phyloP scores from a whole-genome alignment of 208 protist genomes.

The Crithidia fasciculata region DNA sequence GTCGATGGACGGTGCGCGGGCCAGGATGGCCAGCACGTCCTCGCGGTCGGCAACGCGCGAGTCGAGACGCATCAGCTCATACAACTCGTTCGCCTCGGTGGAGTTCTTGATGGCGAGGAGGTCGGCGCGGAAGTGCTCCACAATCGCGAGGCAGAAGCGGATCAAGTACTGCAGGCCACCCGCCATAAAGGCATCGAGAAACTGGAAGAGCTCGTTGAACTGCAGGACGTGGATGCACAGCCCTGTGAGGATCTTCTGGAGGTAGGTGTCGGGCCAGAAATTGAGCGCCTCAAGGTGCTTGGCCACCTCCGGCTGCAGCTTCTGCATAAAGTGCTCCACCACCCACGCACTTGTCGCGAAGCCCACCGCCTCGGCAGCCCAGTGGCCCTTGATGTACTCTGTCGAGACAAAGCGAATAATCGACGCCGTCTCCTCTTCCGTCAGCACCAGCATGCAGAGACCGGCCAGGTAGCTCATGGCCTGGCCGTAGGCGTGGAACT shows the following conservation, averaged over 20 bases:
- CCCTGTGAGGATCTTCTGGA: conserved; percentile 92
- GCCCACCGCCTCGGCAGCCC: conserved; percentile 88
- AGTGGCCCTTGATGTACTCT: conserved; percentile 86
- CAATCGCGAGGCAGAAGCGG: conserved; percentile 83
- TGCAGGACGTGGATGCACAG: conserved; percentile 89
- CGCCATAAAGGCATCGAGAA: conserved; percentile 87
- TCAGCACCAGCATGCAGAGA: conserved; percentile 82
- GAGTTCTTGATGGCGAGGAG: conserved; percentile 66
- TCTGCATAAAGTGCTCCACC: conserved; percentile 85
- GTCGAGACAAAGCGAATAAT: conserved; percentile 82
- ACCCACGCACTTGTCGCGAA: conserved; percentile 91
- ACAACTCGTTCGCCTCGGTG: conserved; percentile 67
- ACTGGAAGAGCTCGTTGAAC: conserved; percentile 85
- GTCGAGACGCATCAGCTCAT: conserved; percentile 91
- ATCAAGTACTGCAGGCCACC: conserved; percentile 82
- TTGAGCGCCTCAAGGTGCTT: conserved; percentile 80
- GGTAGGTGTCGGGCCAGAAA: conserved; percentile 91
- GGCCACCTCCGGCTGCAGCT: conserved; percentile 72
- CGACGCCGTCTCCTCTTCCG: conserved; percentile 80
- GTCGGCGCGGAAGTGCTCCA: conserved; percentile 81
- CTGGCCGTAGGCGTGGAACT: conserved; percentile 88
- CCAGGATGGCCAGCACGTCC: conserved; percentile 71
- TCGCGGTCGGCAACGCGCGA: conserved; percentile 46
- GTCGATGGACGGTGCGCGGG: conserved; percentile 66
- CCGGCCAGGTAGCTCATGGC: conserved; percentile 93